Base-by-base conservation (phyloP, 1,139 yeast species). In the Hanseniaspora uvarum region DNA sequence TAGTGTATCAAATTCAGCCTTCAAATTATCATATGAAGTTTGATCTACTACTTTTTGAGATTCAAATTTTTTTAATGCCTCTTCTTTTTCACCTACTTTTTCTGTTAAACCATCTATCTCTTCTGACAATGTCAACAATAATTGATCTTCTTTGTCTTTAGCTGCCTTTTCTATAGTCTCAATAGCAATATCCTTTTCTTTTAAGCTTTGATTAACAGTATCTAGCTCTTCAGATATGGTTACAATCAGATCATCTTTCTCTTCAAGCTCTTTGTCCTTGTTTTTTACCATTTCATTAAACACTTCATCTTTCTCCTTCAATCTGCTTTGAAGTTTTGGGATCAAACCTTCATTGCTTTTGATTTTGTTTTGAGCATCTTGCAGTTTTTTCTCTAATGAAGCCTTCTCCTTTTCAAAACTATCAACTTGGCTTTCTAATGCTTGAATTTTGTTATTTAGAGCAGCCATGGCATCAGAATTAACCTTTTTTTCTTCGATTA, bases 261-360 rank as follows among this genome's bases (percentile, higher is more conserved):
- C 50, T 6, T 54, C 57, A 26, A 60, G 23, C 11, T 57, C 55
- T 7, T 45, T 47, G 16, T 57, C 55, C 23, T 51, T 53, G 14
- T 47, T 44, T 16, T 43, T 26, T 10, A 58, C 31, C 11, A 52
- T 52, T 11, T 31, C 12, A 6, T 6, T 19, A 8, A 44, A 28
- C 18, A 14, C 62, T 64, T 4, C 56, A 31, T 45, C 45, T 18
- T 69, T 53, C 1, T 68, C 62, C 58, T 70, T 67, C 36, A 71
- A 52, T 56, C 69, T 70, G 28, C 67, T 72, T 0, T 72, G 69
- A 50, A 71, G 46, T 50, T 68, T 70, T 4, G 67, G 61, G 11
- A 70, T 64, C 24, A 70, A 54, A 0, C 57, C 39, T 14, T 65
- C 64, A 44, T 65, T 68, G 39, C 63, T 60, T 5, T 61, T 58